Base-by-base conservation (phyloP, 306 rosid genomes). In the Astragalus membranaceus region DNA sequence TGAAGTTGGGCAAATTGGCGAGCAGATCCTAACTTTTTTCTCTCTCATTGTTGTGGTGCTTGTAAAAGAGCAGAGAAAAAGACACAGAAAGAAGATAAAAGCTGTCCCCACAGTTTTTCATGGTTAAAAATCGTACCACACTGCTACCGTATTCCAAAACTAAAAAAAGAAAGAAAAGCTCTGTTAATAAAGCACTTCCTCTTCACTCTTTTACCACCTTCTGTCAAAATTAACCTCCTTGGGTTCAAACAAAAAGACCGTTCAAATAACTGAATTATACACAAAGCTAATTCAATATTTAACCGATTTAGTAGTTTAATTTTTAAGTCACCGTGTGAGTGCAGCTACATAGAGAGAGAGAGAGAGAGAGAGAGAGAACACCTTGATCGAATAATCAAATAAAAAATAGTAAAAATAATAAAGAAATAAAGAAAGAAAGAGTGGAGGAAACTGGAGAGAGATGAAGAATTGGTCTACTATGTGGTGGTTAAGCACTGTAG, bases 71-170 rank as follows among this genome's bases (percentile, higher is more conserved):
- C 42, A 60, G 13, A 32, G 42, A 69, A 69, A 75, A 51, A 70
- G 83, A 75, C 66, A 60, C 52, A 70, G 56, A 66, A 79, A 57
- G 76, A 30, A 70, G 79, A 78, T 75, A 75, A 81, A 78, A 75
- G 69, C 69, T 78, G 88, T 72, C 79, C 85, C 81, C 83, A 77
- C 80, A 23, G 42, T 47, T 72, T 70, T 67, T 74, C 59, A 72
- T 50, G 74, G 82, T 63, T 65, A 50, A 43, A 80, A 68, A 68
- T 36, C 32, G 10, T 3, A 43, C 8, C 10, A 74, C 12, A 69
- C 14, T 20, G 2, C 23, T 20, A 20, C 23, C 1, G 1, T 50
- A 69, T 53, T 52, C 11, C 48, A 11, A 68, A 13, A 33, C 13
- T 3, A 12, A 9, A 32, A 48, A 49, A 35, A 3, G 30, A 32